Evolutionary conservation across 192 early-diverging fungal species (phyloP).

Genomic region (Coemansia sp.): DNA sequence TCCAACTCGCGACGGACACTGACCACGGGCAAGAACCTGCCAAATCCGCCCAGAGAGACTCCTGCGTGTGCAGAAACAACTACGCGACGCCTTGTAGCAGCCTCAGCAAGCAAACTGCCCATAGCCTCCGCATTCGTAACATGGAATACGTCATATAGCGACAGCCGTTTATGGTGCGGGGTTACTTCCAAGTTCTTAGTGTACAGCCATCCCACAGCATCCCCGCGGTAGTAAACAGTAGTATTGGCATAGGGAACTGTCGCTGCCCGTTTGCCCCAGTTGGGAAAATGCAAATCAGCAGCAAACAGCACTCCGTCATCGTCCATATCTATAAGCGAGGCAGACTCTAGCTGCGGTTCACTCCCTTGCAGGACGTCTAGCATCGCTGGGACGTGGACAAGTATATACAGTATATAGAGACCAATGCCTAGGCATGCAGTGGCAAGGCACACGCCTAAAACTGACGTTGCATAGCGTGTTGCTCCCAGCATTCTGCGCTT

Average conservation of each 20-base stretch:
- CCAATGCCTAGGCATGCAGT: conserved; percentile 20
- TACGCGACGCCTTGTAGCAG: conserved; percentile 17
- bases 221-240: conserved; percentile 26
- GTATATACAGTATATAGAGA: conserved; percentile 34
- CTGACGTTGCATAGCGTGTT: conserved; percentile 5
- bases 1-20: conserved; percentile 14
- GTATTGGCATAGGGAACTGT: conserved; percentile 26
- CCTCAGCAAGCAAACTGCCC: conserved; percentile 19
- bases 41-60: conserved; percentile 36
- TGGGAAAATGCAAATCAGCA: conserved; percentile 22
- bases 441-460: conserved; percentile 25
- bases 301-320: conserved; percentile 25
- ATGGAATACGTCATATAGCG: conserved; percentile 29
- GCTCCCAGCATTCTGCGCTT: neutral
- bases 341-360: conserved; percentile 20
- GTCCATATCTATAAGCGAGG: conserved; percentile 23
- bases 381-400: conserved; percentile 22
- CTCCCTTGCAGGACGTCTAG: conserved; percentile 8
- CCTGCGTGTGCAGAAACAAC: conserved; percentile 7
- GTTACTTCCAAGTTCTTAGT: conserved; percentile 17
- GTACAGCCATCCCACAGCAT: conserved; percentile 30
- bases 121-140: conserved; percentile 27
- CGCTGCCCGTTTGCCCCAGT: conserved; percentile 7
- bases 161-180: conserved; percentile 6
- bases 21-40: conserved; percentile 23